Evolutionary conservation across 257 asterid species (phyloP).

Genomic region (Jacaranda copaia): DNA sequence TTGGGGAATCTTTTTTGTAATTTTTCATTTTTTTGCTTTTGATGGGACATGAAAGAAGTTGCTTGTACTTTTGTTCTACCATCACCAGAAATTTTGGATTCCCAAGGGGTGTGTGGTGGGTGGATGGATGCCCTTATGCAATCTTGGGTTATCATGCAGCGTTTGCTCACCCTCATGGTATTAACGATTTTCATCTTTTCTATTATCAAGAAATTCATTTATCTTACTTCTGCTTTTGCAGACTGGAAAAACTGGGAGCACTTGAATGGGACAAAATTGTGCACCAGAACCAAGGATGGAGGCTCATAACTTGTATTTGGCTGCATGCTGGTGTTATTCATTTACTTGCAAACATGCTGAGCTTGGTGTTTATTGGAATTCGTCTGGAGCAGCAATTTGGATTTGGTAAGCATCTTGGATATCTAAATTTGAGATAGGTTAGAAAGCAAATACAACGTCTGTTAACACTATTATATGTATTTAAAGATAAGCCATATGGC

Average conservation of each 20-base stretch:
- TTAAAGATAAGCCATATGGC: neutral
- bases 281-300: constrained; percentile 75
- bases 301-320: constrained; percentile 91
- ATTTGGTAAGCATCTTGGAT: constrained; percentile 58
- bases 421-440: neutral
- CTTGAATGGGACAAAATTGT: constrained; percentile 83
- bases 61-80: neutral
- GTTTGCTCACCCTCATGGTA: neutral
- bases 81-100: neutral
- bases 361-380: constrained; percentile 87
- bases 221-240: constrained; percentile 42
- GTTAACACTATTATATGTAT: neutral
- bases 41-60: neutral
- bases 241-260: constrained; percentile 85
- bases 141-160: neutral
- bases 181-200: neutral
- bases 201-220: neutral
- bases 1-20: neutral
- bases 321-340: constrained; percentile 96
- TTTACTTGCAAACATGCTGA: constrained; percentile 88
- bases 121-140: constrained; percentile 11
- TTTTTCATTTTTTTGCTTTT: neutral
- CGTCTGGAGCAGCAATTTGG: constrained; percentile 99
- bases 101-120: neutral
- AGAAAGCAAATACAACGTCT: neutral